Conservation (phyloP, 202 grass and related monocot species). For the Eragrostis tef region DNA sequence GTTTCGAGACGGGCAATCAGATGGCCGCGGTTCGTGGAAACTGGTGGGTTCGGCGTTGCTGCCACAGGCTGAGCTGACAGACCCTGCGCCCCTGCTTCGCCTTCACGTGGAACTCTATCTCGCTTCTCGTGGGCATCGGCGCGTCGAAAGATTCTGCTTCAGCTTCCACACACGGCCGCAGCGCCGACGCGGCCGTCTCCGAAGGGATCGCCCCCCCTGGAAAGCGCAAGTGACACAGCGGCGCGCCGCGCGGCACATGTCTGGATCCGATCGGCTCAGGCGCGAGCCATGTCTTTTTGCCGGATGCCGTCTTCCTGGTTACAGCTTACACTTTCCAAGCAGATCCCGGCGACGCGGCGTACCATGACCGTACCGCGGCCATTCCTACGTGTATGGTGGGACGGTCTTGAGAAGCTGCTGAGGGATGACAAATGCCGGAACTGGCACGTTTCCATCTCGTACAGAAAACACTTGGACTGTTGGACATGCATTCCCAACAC, state of each 20-base stretch:
- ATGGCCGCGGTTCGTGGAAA: background rate
- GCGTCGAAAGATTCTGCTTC: conserved; percentile 13
- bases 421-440: too few species aligned
- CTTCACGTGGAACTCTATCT: background rate
- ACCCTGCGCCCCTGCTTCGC: background rate
- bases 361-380: background rate
- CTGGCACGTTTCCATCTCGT: too few species aligned
- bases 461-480: too few species aligned
- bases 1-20: background rate
- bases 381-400: background rate
- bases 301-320: background rate
- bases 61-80: too few species aligned
- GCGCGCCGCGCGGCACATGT: background rate
- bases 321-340: background rate
- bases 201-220: background rate
- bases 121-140: background rate
- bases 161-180: conserved; percentile 7
- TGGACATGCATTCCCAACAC: too few species aligned
- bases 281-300: background rate
- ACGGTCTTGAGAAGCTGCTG: too few species aligned
- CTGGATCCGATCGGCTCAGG: background rate
- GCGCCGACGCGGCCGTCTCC: background rate
- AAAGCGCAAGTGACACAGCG: background rate
- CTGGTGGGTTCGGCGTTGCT: background rate
- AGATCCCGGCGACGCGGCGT: background rate